Evolutionary conservation across 345 rosid genomes (phyloP).

Genomic region (Brassica nigra): DNA sequence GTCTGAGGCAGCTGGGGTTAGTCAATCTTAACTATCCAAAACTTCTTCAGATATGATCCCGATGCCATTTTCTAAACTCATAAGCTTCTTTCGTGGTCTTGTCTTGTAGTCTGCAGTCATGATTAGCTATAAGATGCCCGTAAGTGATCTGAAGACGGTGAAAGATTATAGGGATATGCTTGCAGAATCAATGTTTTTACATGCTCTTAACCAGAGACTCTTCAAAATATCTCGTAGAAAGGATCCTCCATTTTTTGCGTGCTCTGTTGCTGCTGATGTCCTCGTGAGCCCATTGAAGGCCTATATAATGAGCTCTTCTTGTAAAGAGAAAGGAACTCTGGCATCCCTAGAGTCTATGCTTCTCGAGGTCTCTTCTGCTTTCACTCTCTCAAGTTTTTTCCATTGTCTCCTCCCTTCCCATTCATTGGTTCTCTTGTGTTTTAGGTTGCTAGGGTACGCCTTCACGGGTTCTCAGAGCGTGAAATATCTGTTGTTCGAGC

Average conservation of each 20-base stretch:
- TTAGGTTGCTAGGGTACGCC: slow-evolving; percentile 85
- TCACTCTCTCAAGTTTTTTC: slow-evolving; percentile 17
- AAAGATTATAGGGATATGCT: slow-evolving; percentile 79
- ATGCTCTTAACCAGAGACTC: slow-evolving; percentile 85
- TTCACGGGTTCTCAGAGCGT: slow-evolving; percentile 92
- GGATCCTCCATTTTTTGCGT: slow-evolving; percentile 86
- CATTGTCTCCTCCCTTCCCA: slow-evolving; percentile 8
- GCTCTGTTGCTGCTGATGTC: slow-evolving; percentile 81
- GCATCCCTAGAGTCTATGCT: slow-evolving; percentile 89
- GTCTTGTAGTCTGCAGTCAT: slow-evolving; percentile 75
- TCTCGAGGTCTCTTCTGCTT: slow-evolving; percentile 57
- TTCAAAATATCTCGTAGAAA: slow-evolving; percentile 76
- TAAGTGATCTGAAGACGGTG: slow-evolving; percentile 68
- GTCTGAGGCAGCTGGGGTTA: slow-evolving; percentile 93
- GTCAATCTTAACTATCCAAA: slow-evolving; percentile 33
- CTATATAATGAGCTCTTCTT: slow-evolving; percentile 68
- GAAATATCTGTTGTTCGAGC: slow-evolving; percentile 85
- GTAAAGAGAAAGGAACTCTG: slow-evolving; percentile 39
- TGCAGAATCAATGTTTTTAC: slow-evolving; percentile 76
- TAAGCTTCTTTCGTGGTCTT: slow-evolving; percentile 31
- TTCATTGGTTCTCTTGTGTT: slow-evolving; percentile 27
- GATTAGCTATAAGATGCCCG: slow-evolving; percentile 84
- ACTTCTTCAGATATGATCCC: slow-evolving; percentile 7
- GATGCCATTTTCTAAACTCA: neutral
- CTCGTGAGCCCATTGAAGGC: slow-evolving; percentile 79